phyloP scores from a whole-genome alignment of 164 flowering plant genomes.

The Buxus sempervirens region DNA sequence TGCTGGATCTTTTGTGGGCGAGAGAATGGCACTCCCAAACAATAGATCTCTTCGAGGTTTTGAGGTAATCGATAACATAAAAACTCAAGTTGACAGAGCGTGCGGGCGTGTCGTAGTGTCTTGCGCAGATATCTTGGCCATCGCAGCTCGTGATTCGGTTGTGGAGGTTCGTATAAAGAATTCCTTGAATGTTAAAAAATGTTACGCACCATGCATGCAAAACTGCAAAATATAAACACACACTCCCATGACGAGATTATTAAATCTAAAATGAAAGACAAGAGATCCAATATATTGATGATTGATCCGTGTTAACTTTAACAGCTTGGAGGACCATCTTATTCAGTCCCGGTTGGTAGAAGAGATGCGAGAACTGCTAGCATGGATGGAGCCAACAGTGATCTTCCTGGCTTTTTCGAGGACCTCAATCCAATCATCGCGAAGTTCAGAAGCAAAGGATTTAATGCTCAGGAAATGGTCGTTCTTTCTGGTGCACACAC shows the following conservation, averaged over 20 bases:
- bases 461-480: conserved; percentile 34
- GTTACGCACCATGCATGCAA: no score
- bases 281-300: no score
- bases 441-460: conserved; percentile 28
- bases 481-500: conserved; percentile 53
- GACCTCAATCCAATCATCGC: conserved; percentile 18
- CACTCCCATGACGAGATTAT: no score
- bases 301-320: neutral
- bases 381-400: conserved; percentile 19
- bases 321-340: conserved; percentile 44
- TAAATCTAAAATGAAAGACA: no score
- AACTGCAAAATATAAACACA: no score
- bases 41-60: conserved; percentile 16
- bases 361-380: conserved; percentile 43
- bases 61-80: conserved; percentile 19
- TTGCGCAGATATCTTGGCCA: conserved; percentile 30
- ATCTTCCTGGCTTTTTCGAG: conserved; percentile 25
- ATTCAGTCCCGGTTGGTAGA: conserved; percentile 39
- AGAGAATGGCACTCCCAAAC: conserved; percentile 13
- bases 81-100: conserved; percentile 23
- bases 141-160: conserved; percentile 29
- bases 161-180: conserved; percentile 15
- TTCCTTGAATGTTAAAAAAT: no score
- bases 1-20: conserved; percentile 15
- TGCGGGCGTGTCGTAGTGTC: conserved; percentile 27